phyloP scores from a whole-genome alignment of 2,329 filamentous ascomycete species.

The Byssothecium circinans region DNA sequence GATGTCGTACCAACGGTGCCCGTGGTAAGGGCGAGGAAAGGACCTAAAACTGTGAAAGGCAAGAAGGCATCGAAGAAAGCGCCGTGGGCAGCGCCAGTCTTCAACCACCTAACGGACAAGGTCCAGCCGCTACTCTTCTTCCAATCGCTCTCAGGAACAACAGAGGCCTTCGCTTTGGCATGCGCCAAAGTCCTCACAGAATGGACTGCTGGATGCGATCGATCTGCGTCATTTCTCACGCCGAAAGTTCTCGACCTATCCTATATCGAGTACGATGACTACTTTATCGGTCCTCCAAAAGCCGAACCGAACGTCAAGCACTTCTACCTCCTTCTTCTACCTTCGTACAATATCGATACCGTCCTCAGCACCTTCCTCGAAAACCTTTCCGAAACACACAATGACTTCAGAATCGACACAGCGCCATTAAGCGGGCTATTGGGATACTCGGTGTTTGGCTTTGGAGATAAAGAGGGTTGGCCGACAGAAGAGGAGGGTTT shows the following conservation, averaged over 20 bases:
- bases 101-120: constrained; percentile 43
- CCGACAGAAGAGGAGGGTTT: constrained; percentile 87
- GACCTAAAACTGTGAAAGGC: constrained; percentile 45
- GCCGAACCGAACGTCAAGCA: constrained; percentile 57
- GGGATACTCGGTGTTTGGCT: constrained; percentile 91
- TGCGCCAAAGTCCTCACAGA: constrained; percentile 61
- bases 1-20: constrained; percentile 15
- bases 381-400: constrained; percentile 87
- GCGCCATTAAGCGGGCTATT: constrained; percentile 74
- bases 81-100: constrained; percentile 17
- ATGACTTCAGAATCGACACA: constrained; percentile 96
- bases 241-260: constrained; percentile 76
- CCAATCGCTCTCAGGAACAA: constrained; percentile 83
- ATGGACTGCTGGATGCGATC: constrained; percentile 39
- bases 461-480: constrained; percentile 91
- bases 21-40: constrained; percentile 30
- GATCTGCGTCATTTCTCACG: constrained; percentile 50
- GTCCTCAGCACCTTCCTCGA: constrained; percentile 85
- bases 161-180: constrained; percentile 69
- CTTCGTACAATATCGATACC: constrained; percentile 94
- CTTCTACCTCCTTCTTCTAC: constrained; percentile 83
- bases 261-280: constrained; percentile 89
- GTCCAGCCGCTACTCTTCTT: constrained; percentile 83
- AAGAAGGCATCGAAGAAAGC: constrained; percentile 30
- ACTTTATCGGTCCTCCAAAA: constrained; percentile 78